phyloP scores from a whole-genome alignment of 2,329 filamentous ascomycete species.

The Paecilomyces fulvus region DNA sequence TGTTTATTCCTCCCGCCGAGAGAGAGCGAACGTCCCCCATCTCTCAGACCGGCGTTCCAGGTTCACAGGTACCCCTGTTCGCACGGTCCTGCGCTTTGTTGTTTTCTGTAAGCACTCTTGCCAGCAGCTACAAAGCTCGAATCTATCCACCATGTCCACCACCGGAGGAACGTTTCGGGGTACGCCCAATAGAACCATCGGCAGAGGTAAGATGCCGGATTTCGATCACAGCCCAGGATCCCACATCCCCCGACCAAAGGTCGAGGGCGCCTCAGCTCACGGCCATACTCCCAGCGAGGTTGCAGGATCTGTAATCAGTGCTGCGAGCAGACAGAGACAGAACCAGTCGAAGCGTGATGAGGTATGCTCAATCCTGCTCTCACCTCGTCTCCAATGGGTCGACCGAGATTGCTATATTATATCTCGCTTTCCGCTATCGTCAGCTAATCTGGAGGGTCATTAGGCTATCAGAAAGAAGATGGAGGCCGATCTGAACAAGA shows the following conservation, averaged over 20 bases:
- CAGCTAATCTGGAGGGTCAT: conserved; percentile 3
- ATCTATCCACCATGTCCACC: conserved; percentile 45
- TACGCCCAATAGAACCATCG: conserved; percentile 46
- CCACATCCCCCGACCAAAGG: conserved; percentile 54
- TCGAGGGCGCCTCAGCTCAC: conserved; percentile 36
- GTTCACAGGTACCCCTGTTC: background rate
- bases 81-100: background rate
- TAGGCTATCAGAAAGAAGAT: conserved; percentile 95
- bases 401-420: conserved; percentile 2
- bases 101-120: conserved; percentile 1
- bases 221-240: conserved; percentile 48
- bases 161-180: conserved; percentile 50
- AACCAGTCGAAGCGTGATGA: conserved; percentile 98
- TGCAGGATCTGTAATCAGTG: conserved; percentile 66
- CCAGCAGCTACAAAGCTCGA: conserved; percentile 7
- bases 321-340: conserved; percentile 75
- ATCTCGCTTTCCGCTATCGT: conserved; percentile 5
- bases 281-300: conserved; percentile 43
- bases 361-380: conserved; percentile 48
- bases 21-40: background rate
- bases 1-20: conserved; percentile 7
- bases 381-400: background rate
- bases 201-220: conserved; percentile 44
- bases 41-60: conserved; percentile 1
- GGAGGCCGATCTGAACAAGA: conserved; percentile 96